These are phyloP conservation scores for Hamamelis virginiana DNA, from an alignment of 164 flowering plant species.

Conservation along the genomic window DNA sequence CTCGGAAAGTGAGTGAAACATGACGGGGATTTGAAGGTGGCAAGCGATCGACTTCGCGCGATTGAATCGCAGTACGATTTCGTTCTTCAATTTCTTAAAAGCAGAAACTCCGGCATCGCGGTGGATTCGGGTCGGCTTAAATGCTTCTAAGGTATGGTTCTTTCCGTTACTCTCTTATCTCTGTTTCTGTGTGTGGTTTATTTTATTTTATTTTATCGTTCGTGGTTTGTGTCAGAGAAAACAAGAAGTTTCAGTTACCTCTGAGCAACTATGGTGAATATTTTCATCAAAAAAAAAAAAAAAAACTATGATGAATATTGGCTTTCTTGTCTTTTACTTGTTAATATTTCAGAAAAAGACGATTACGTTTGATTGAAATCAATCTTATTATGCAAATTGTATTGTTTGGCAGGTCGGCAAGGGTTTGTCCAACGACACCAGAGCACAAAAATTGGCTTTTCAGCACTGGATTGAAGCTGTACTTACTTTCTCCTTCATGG, in stretches of 20 bases:
- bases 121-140: slow-evolving; percentile 62
- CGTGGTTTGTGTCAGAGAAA: not conserved
- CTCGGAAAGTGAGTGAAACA: not conserved
- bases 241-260: too few species aligned
- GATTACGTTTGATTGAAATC: not conserved
- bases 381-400: slow-evolving; percentile 1
- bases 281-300: too few species aligned
- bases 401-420: slow-evolving; percentile 63
- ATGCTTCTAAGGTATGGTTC: slow-evolving; percentile 77
- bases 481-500: slow-evolving; percentile 11
- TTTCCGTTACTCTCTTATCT: not conserved
- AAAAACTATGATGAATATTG: not conserved
- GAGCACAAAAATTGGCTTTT: slow-evolving; percentile 79
- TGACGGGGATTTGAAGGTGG: slow-evolving; percentile 49
- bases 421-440: slow-evolving; percentile 66
- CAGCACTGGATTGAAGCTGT: slow-evolving; percentile 99
- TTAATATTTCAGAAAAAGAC: not conserved
- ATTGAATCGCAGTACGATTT: slow-evolving; percentile 66
- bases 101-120: slow-evolving; percentile 62
- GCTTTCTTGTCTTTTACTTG: not conserved
- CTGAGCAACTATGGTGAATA: too few species aligned
- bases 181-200: not conserved
- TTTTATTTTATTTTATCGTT: not conserved
- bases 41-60: slow-evolving; percentile 70
- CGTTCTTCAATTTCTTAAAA: slow-evolving; percentile 61